Evolutionary conservation across 2,329 filamentous ascomycete species (phyloP), one percentile per base, ranked within the genome.

Genomic region (Fusarium coicis): DNA sequence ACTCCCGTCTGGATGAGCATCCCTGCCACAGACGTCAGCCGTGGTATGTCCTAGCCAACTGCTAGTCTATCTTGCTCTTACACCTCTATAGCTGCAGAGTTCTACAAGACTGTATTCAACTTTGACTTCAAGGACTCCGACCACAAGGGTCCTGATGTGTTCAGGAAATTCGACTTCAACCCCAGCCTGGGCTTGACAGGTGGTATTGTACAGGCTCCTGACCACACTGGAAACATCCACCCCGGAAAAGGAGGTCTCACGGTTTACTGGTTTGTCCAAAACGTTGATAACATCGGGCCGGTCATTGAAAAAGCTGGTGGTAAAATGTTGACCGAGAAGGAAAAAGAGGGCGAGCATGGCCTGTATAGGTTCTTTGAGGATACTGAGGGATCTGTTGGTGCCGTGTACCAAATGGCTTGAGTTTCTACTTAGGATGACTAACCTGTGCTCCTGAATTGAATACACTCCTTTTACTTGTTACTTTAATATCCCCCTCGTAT

Each of bases 331-430:
- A 79, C 68, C 10, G 73, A 71, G 10, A 72, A 76, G 46, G 68
- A 73, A 28, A 78, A 78, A 49, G 79, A 80, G 50, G 74, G 79
- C 4, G 70, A 77, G 12, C 49, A 43, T 57, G 79, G 79, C 3
- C 30, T 79, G 36, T 79, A 75, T 28, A 74, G 79, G 5, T 80
- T 76, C 60, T 81, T 81, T 60, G 71, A 79, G 49, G 79, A 81
- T 46, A 79, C 77, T 4, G 79, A 81, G 61, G 79, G 79, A 15
- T 79, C 75, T 37, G 64, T 80, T 50, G 79, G 79, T 4, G 72
- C 73, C 5, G 73, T 79, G n/a, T 80, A 81, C 42, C 76, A 80
- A 59, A 72, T 79, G 63, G 76, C 67, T 46, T 68, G 59, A 61
- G 34, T 2, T 18, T 23, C 18, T 26, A 36, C 19, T 36, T 40